Conservation (phyloP, 768 basidiomycete genomes). For the Russula lepida region DNA sequence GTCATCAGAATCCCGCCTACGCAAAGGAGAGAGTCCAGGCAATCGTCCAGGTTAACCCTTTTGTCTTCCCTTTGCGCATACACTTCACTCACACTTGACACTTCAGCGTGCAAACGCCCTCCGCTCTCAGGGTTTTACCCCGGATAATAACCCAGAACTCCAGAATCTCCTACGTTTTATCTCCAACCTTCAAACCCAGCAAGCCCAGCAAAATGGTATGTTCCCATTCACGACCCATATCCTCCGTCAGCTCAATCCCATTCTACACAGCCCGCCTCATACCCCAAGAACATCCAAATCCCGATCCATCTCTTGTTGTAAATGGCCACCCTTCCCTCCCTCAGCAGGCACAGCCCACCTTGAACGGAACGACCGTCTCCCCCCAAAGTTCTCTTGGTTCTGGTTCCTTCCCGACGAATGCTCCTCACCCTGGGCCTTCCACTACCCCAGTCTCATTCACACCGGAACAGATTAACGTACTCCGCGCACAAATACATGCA, state of each 20-base stretch:
- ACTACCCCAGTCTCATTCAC: constrained; percentile 75
- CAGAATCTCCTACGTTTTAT: constrained; percentile 35
- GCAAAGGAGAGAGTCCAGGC: constrained; percentile 24
- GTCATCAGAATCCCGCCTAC: constrained; percentile 12
- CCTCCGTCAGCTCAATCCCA: background rate
- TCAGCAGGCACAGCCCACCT: constrained; percentile 20
- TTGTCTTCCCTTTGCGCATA: background rate
- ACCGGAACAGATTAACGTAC: constrained; percentile 58
- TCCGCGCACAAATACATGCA: constrained; percentile 78
- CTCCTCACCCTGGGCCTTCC: constrained; percentile 45
- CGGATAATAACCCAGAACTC: constrained; percentile 39
- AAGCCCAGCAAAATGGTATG: constrained; percentile 26
- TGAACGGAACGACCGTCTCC: constrained; percentile 31
- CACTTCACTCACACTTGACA: background rate
- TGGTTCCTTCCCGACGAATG: constrained; percentile 42
- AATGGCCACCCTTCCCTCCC: constrained; percentile 43
- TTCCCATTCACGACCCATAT: background rate
- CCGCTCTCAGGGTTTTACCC: constrained; percentile 36
- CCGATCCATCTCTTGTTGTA: constrained; percentile 28
- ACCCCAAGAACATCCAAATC: constrained; percentile 15
- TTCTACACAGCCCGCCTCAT: constrained; percentile 9
- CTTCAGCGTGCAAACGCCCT: constrained; percentile 38
- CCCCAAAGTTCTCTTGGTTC: constrained; percentile 37
- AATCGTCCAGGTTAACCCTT: constrained; percentile 24
- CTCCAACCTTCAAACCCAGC: constrained; percentile 32